phyloP scores from a whole-genome alignment of 1,284 basidiomycete genomes.

The Anthracocystis walkeri region DNA sequence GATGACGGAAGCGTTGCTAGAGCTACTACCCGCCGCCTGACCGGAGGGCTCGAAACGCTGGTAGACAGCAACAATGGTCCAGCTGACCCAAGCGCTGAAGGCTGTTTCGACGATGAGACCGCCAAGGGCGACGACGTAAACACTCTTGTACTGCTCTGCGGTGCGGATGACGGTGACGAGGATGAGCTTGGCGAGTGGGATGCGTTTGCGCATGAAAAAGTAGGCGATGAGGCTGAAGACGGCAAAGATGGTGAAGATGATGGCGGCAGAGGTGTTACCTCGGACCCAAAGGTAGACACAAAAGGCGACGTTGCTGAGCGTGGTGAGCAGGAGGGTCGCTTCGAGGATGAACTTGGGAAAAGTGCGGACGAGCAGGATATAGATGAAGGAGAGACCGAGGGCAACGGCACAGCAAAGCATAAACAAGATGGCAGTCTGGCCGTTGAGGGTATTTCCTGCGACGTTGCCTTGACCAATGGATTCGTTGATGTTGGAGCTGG shows the following conservation, averaged over 20 bases:
- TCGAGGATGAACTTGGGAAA: constrained; percentile 76
- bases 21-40: constrained; percentile 37
- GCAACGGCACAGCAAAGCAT: constrained; percentile 77
- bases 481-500: constrained; percentile 31
- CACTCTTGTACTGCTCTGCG: constrained; percentile 58
- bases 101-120: constrained; percentile 56
- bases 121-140: constrained; percentile 57
- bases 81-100: constrained; percentile 59
- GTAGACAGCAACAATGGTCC: constrained; percentile 61
- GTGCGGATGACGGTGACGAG: constrained; percentile 59
- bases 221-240: constrained; percentile 60
- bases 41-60: constrained; percentile 59
- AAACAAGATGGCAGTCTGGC: constrained; percentile 77
- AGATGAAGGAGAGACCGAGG: constrained; percentile 73
- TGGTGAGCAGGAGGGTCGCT: constrained; percentile 56
- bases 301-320: constrained; percentile 55
- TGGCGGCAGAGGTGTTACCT: constrained; percentile 56
- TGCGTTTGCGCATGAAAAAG: constrained; percentile 63
- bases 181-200: constrained; percentile 61
- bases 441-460: constrained; percentile 80
- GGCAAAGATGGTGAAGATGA: constrained; percentile 66
- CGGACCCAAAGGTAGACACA: constrained; percentile 56
- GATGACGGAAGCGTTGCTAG: constrained; percentile 51
- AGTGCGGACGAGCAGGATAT: constrained; percentile 76
- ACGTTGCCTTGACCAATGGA: constrained; percentile 73